phyloP scores from a whole-genome alignment of 2,329 filamentous ascomycete species.

The Fusarium transvaalense region DNA sequence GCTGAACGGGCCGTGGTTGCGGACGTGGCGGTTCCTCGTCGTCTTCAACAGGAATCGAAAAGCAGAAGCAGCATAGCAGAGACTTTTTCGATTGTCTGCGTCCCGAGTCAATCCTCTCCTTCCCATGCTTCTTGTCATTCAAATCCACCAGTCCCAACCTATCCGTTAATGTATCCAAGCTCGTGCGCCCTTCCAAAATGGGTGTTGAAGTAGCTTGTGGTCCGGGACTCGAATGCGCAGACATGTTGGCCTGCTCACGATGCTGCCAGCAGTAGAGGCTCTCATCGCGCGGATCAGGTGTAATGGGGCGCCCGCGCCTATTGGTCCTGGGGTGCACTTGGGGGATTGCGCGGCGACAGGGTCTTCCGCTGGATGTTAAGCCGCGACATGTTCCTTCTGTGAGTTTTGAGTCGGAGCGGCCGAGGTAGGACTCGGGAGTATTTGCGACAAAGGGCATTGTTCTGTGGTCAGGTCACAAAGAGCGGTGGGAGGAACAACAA shows the following conservation, averaged over 20 bases:
- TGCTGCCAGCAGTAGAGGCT: slow-evolving; percentile 95
- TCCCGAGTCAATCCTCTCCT: slow-evolving; percentile 43
- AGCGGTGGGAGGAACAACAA: slow-evolving; percentile 18
- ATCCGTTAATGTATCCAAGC: slow-evolving; percentile 88
- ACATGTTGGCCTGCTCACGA: slow-evolving; percentile 80
- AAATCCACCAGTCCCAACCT: slow-evolving; percentile 81
- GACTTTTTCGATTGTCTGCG: slow-evolving; percentile 44
- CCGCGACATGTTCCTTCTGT: slow-evolving; percentile 88
- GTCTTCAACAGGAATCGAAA: slow-evolving; percentile 62
- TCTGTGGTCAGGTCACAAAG: background rate
- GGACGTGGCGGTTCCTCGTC: slow-evolving; percentile 59
- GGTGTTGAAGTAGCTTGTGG: slow-evolving; percentile 60
- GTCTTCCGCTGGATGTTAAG: slow-evolving; percentile 83
- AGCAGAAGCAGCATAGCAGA: slow-evolving; percentile 63
- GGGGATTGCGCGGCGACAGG: slow-evolving; percentile 80
- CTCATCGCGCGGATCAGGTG: slow-evolving; percentile 66
- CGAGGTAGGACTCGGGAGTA: slow-evolving; percentile 84
- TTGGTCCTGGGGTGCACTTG: slow-evolving; percentile 42
- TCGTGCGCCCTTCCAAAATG: slow-evolving; percentile 75
- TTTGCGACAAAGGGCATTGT: slow-evolving; percentile 59
- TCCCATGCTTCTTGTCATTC: slow-evolving; percentile 56
- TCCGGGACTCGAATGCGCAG: slow-evolving; percentile 61
- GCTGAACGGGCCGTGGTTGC: slow-evolving; percentile 61
- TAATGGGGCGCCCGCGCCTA: slow-evolving; percentile 42
- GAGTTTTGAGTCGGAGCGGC: slow-evolving; percentile 86